Conservation (phyloP, 768 basidiomycete species). For the Stropharia rugosoannulata region DNA sequence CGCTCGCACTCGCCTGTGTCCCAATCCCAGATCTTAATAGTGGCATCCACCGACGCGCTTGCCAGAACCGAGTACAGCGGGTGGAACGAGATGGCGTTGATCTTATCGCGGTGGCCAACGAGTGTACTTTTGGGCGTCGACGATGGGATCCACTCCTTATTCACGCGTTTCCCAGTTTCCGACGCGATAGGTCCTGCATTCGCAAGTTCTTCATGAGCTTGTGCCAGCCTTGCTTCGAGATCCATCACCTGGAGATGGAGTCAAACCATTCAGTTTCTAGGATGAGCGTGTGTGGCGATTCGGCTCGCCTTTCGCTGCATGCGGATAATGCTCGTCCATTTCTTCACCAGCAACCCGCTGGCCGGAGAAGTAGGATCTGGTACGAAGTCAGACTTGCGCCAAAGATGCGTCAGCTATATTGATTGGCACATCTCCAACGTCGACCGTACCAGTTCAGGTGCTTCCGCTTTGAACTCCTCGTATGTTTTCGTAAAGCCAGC, state of each 20-base stretch:
- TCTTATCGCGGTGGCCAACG: slow-evolving; percentile 71
- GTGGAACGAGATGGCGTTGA: slow-evolving; percentile 84
- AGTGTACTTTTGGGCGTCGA: slow-evolving; percentile 79
- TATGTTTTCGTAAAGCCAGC: slow-evolving; percentile 65
- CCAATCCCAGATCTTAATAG: slow-evolving; percentile 96
- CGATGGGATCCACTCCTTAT: slow-evolving; percentile 87
- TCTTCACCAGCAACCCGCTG: slow-evolving; percentile 90
- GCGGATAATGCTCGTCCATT: slow-evolving; percentile 96
- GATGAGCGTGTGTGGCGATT: slow-evolving; percentile 7
- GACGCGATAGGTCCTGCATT: slow-evolving; percentile 45
- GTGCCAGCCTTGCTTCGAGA: slow-evolving; percentile 80
- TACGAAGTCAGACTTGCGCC: slow-evolving; percentile 55
- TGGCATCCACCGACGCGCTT: slow-evolving; percentile 86
- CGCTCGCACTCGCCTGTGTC: slow-evolving; percentile 92
- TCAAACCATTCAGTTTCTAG: not conserved
- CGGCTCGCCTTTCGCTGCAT: slow-evolving; percentile 85
- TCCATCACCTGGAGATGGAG: slow-evolving; percentile 78
- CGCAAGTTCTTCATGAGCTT: slow-evolving; percentile 71
- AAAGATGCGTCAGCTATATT: slow-evolving; percentile 28
- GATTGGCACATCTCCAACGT: slow-evolving; percentile 5
- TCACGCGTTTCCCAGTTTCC: slow-evolving; percentile 47
- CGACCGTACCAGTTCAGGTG: slow-evolving; percentile 23
- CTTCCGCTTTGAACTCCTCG: slow-evolving; percentile 36
- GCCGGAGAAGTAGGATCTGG: slow-evolving; percentile 88
- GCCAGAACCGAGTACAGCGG: slow-evolving; percentile 82